Base-by-base conservation (phyloP, 345 rosid genomes). In the Brassica cretica region DNA sequence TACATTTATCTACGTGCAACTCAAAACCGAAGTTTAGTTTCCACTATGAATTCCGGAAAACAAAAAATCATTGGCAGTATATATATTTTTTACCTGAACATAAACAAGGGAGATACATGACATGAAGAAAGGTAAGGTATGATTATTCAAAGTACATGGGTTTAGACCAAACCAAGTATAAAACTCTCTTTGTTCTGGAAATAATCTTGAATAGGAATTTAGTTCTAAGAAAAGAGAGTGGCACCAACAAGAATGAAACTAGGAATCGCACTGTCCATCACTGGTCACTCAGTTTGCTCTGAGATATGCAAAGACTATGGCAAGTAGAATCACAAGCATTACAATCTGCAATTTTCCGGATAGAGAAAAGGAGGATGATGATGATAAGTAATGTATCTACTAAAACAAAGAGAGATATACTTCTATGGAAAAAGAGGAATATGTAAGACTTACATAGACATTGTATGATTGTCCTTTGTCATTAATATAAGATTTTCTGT, bases 401-500 rank as follows among this genome's bases (percentile, higher is more conserved):
- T 1, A 4, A 60, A 25, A 60, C 6, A 25, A 12, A 18, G 1
- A 63, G 30, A 18, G 8, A 30, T 21, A 63, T 55, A 33, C 39
- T 27, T 51, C 1, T 53, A 9, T 15, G 14, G 12, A 19, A 69
- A 64, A 39, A 16, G 4, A 16, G 5, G 2, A 39, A 4, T 46
- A 51, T 51, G 6, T 15, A 32, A 5, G 5, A 80, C 83, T 80
- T 80, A 80, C 83, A 65, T 21, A 70, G 73, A 75, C 30, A 70
- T 9, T 15, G 64, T 10, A 10, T 83, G 69, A 66, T 77, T 84
- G 73, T 75, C 83, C 64, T 27, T 71, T 11, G 84, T 73, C 82
- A 41, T 79, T 18, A 7, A 94, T 46, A 81, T 82, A 88, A 18
- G 94, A 86, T 81, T 86, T 91, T 83, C 98, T 94, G 89, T 12